A percentile compares a stretch with the other conserved stretches of the same genome.
Conservation (phyloP, 2,329 filamentous ascomycete genomes). For the Scortechinia acanthostroma region DNA sequence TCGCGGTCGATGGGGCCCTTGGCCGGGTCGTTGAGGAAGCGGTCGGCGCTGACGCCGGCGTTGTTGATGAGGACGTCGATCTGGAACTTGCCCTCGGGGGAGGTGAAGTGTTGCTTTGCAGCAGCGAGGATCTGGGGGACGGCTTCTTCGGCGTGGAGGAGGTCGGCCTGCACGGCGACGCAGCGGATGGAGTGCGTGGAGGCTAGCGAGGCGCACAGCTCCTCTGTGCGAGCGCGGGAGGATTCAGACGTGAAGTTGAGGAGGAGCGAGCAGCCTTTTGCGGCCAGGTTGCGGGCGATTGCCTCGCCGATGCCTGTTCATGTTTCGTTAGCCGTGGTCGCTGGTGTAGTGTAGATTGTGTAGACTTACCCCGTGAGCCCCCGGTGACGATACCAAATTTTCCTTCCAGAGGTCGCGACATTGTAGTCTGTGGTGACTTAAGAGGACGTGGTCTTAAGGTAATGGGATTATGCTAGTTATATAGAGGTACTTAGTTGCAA, state of each 20-base stretch:
- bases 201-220: conserved; percentile 36
- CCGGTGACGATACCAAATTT: conserved; percentile 42
- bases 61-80: conserved; percentile 52
- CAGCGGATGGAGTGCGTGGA: conserved; percentile 38
- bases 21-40: conserved; percentile 27
- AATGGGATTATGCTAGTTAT: too few relatives aligned
- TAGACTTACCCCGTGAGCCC: conserved; percentile 33
- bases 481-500: too few relatives aligned
- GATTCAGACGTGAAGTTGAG: conserved; percentile 52
- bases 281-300: conserved; percentile 46
- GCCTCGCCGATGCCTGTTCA: conserved; percentile 51
- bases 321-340: too few relatives aligned
- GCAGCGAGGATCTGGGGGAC: conserved; percentile 45
- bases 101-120: conserved; percentile 30
- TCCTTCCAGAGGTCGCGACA: conserved; percentile 21
- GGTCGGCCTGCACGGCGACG: conserved; percentile 52
- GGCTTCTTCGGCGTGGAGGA: conserved; percentile 46
- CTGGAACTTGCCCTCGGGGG: conserved; percentile 39
- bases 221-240: conserved; percentile 35
- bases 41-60: conserved; percentile 40
- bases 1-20: conserved; percentile 27
- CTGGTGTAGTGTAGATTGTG: conserved; percentile 1
- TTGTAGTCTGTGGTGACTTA: too few relatives aligned
- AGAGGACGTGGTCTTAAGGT: too few relatives aligned
- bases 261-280: conserved; percentile 50